Base-by-base conservation (phyloP, 202 grass and related monocot genomes). In the Thinopyrum obtusiflorum region DNA sequence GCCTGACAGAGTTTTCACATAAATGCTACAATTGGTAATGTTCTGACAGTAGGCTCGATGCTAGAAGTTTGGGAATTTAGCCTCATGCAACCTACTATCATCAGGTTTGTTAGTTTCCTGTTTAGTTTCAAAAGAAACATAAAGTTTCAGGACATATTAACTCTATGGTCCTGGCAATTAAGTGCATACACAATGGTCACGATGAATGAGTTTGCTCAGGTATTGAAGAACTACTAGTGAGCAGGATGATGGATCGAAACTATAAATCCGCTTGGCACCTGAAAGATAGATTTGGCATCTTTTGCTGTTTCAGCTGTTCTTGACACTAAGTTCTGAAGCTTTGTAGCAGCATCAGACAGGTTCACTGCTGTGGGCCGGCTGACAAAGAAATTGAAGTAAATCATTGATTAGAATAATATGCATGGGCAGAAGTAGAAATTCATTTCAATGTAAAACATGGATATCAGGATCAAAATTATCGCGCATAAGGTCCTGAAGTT, bases 291-390 rank as follows among this genome's bases (percentile, higher is more conserved):
- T 78, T 94, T 88, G 15, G 90, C 85, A 74, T 98, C 93, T 73
- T 86, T 90, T 42, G 80, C 74, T 24, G 80, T 89, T 72, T 96
- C 80, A 42, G 90, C 80, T 80, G 85, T 89, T 40, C 82, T 91
- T 89, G 53, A 85, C 21, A 92, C 93, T 78, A 92, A 84, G 80
- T 46, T 88, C 69, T 89, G 88, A 85, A 98, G 97, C 74, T 98
- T 98, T 62, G 72, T 87, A 76, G 92, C 92, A 66, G 92, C 93
- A 80, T 98, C 93, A 73, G 93, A 96, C 55, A 98, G 85, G 78
- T 96, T 98, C 20, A 96, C 96, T 73, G 96, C 96, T 82, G 96
- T 98, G 78, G 96, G 93, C 23, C 93, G 93, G 77, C 92, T 98
- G 87, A 35, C 18, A 90, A 32, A 79, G 36, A 76, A 76, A 63